phyloP scores from a whole-genome alignment of 495 filamentous ascomycete genomes.

The Lophiostoma macrostomum region DNA sequence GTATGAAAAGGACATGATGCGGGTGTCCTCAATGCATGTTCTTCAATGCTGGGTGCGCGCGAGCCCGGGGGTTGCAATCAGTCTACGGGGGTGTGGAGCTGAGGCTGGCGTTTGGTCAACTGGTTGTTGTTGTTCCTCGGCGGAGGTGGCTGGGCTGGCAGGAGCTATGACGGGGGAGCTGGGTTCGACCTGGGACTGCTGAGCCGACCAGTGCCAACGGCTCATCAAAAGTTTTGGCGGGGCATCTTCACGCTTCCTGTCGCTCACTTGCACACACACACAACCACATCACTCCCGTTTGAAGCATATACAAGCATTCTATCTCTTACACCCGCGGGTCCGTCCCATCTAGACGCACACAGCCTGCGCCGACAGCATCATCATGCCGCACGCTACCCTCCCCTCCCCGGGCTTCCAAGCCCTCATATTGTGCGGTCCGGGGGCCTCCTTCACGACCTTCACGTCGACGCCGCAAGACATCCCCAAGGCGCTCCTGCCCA shows the following conservation, averaged over 20 bases:
- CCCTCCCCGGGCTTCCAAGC: slow-evolving; percentile 84
- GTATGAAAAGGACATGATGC: slow-evolving; percentile 75
- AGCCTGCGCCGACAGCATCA: slow-evolving; percentile 2
- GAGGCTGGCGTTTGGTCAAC: slow-evolving; percentile 7
- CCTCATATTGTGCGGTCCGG: slow-evolving; percentile 87
- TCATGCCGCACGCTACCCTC: slow-evolving; percentile 69
- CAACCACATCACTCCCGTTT: background rate
- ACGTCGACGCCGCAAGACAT: slow-evolving; percentile 83
- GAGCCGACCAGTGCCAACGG: too few species aligned
- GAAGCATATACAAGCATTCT: too few species aligned
- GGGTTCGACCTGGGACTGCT: too few species aligned
- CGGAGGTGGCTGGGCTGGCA: slow-evolving; percentile 20
- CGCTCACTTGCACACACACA: background rate
- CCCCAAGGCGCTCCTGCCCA: slow-evolving; percentile 85
- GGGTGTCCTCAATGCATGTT: slow-evolving; percentile 34
- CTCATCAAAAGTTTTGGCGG: slow-evolving; percentile 18
- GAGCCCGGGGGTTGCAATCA: slow-evolving; percentile 10
- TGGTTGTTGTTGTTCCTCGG: slow-evolving; percentile 16
- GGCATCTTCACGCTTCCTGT: background rate
- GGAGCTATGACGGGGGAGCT: slow-evolving; percentile 21
- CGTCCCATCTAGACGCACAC: too few species aligned
- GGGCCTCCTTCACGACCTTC: slow-evolving; percentile 86
- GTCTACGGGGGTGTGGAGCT: slow-evolving; percentile 6
- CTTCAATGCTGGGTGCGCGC: slow-evolving; percentile 19
- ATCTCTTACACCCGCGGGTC: too few species aligned